phyloP scores from a whole-genome alignment of 306 rosid genomes.

The Purshia tridentata region DNA sequence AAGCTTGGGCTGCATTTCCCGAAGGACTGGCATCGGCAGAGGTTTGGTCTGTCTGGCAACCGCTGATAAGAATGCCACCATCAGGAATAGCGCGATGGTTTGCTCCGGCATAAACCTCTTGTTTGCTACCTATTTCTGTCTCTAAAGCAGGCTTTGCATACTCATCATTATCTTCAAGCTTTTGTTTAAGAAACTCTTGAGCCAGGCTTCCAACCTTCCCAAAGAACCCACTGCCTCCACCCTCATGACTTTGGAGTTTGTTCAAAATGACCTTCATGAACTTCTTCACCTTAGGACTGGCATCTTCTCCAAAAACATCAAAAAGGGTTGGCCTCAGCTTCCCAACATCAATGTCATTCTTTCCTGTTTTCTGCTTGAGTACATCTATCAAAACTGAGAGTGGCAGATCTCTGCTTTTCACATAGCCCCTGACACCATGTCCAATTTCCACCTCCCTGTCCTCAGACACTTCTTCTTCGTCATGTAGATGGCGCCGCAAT shows the following conservation, averaged over 20 bases:
- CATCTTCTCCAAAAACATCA: constrained; percentile 61
- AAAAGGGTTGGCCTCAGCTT: constrained; percentile 80
- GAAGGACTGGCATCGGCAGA: constrained; percentile 76
- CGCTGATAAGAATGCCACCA: constrained; percentile 67
- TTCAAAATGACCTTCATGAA: constrained; percentile 54
- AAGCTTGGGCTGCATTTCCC: constrained; percentile 46
- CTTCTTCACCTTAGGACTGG: constrained; percentile 80
- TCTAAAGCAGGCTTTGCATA: constrained; percentile 72
- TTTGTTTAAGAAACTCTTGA: constrained; percentile 60
- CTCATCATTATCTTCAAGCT: constrained; percentile 49
- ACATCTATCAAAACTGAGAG: constrained; percentile 79
- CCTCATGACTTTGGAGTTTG: constrained; percentile 47
- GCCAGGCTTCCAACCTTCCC: constrained; percentile 79
- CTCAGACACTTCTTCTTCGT: constrained; percentile 32
- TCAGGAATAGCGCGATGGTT: constrained; percentile 31
- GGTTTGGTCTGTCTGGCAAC: constrained; percentile 76
- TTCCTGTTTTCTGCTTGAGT: constrained; percentile 90
- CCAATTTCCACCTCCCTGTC: constrained; percentile 49
- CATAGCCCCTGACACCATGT: constrained; percentile 36
- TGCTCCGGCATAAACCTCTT: constrained; percentile 61
- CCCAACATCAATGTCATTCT: constrained; percentile 84
- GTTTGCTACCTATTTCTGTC: constrained; percentile 47
- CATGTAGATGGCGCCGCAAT: constrained; percentile 32
- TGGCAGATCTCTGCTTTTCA: constrained; percentile 64
- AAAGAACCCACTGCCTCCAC: constrained; percentile 39